Conservation (phyloP, 495 filamentous ascomycete species). For the Jackrogersella multiformis region DNA sequence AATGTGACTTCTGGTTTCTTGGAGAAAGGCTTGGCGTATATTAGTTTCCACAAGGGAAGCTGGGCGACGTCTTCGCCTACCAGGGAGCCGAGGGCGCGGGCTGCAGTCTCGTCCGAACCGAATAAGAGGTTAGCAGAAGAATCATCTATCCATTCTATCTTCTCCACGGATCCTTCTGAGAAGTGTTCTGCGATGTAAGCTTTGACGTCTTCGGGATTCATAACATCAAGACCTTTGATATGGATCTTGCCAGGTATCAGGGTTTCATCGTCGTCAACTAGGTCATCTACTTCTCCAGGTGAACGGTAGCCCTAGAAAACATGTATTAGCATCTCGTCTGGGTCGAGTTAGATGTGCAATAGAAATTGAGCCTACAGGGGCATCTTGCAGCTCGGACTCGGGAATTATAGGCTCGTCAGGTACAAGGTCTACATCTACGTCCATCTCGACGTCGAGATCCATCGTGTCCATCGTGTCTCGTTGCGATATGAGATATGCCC, state of each 20-base stretch:
- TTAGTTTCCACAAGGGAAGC: slow-evolving; percentile 60
- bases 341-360: not conserved
- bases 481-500: not conserved
- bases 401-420: slow-evolving; percentile 52
- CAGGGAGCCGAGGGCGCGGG: slow-evolving; percentile 75
- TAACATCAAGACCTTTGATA: slow-evolving; percentile 80
- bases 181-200: slow-evolving; percentile 74
- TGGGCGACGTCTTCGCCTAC: slow-evolving; percentile 53
- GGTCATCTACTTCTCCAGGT: slow-evolving; percentile 45
- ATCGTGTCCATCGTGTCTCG: slow-evolving; percentile 54
- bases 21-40: slow-evolving; percentile 69
- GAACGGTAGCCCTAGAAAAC: slow-evolving; percentile 49
- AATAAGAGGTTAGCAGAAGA: slow-evolving; percentile 88
- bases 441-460: slow-evolving; percentile 83
- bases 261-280: slow-evolving; percentile 35
- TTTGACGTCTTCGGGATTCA: slow-evolving; percentile 80
- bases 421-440: slow-evolving; percentile 67
- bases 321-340: slow-evolving; percentile 24
- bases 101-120: slow-evolving; percentile 69
- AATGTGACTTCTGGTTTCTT: slow-evolving; percentile 74
- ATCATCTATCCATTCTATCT: slow-evolving; percentile 95
- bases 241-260: slow-evolving; percentile 74
- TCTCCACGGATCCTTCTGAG: slow-evolving; percentile 58
- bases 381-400: slow-evolving; percentile 58
- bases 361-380: slow-evolving; percentile 27